Evolutionary conservation across 495 filamentous ascomycete genomes (phyloP).

Genomic region (Delitschia confertaspora): DNA sequence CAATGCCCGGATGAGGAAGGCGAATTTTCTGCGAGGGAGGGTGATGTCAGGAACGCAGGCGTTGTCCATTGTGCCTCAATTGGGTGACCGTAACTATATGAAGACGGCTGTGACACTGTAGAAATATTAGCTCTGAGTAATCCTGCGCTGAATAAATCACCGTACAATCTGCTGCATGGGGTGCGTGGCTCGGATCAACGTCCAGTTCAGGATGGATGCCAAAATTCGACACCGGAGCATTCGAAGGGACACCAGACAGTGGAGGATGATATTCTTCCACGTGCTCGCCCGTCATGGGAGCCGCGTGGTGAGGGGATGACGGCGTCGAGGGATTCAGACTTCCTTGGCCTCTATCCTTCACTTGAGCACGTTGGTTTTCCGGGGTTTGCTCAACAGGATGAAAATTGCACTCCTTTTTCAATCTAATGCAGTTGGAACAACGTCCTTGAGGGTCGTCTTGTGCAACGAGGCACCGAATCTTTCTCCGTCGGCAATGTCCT

Average conservation of each 20-base stretch:
- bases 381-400: slow-evolving; percentile 81
- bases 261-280: slow-evolving; percentile 23
- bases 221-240: slow-evolving; percentile 9
- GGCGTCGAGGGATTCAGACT: slow-evolving; percentile 26
- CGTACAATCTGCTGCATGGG: slow-evolving; percentile 1
- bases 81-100: slow-evolving; percentile 15
- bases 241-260: background rate
- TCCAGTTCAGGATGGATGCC: slow-evolving; percentile 9
- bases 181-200: slow-evolving; percentile 9
- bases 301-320: slow-evolving; percentile 24
- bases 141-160: too few species aligned
- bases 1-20: slow-evolving; percentile 22
- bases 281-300: slow-evolving; percentile 11
- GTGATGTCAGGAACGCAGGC: slow-evolving; percentile 15
- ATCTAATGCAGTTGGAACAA: slow-evolving; percentile 89
- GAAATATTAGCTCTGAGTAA: too few species aligned
- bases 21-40: slow-evolving; percentile 16
- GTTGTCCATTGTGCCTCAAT: slow-evolving; percentile 24
- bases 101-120: slow-evolving; percentile 17
- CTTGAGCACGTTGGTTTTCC: slow-evolving; percentile 22
- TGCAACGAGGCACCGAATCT: slow-evolving; percentile 85
- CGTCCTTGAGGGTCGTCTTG: slow-evolving; percentile 69
- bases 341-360: slow-evolving; percentile 12
- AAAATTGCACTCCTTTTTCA: slow-evolving; percentile 95
- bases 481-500: slow-evolving; percentile 92